Evolutionary conservation across 768 basidiomycete species (phyloP).

Genomic region (Tylopilus sp.): DNA sequence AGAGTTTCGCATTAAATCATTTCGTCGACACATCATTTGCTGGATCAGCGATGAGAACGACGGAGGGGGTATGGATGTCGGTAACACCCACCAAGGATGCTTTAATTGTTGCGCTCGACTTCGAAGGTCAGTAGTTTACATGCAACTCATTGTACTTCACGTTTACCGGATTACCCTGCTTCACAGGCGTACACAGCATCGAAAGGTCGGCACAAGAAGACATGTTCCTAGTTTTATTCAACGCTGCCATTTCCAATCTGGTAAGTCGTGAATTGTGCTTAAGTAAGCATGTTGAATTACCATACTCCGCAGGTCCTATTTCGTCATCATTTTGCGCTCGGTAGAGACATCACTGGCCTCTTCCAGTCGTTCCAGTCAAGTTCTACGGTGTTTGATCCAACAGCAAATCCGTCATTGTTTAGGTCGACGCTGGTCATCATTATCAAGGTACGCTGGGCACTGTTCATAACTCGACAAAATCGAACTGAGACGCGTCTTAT

Average conservation of each 20-base stretch:
- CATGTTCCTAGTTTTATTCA: conserved; percentile 59
- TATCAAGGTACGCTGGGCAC: conserved; percentile 44
- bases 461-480: not conserved
- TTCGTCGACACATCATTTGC: conserved; percentile 63
- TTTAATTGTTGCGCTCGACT: conserved; percentile 58
- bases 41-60: conserved; percentile 64
- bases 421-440: conserved; percentile 58
- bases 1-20: conserved; percentile 57
- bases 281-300: not conserved
- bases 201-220: conserved; percentile 64
- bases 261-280: conserved; percentile 34
- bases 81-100: conserved; percentile 55
- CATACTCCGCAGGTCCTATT: conserved; percentile 46
- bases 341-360: conserved; percentile 55
- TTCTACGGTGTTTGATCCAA: conserved; percentile 55
- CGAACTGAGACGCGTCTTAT: not conserved
- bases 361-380: conserved; percentile 62
- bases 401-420: conserved; percentile 55
- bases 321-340: conserved; percentile 62
- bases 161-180: not conserved
- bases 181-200: conserved; percentile 55
- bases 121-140: conserved; percentile 45
- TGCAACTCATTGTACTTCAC: not conserved
- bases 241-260: conserved; percentile 62
- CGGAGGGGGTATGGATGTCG: conserved; percentile 67